Conservation (phyloP, 371 early-diverging fungal genomes). For the Chytridium lagenaria region DNA sequence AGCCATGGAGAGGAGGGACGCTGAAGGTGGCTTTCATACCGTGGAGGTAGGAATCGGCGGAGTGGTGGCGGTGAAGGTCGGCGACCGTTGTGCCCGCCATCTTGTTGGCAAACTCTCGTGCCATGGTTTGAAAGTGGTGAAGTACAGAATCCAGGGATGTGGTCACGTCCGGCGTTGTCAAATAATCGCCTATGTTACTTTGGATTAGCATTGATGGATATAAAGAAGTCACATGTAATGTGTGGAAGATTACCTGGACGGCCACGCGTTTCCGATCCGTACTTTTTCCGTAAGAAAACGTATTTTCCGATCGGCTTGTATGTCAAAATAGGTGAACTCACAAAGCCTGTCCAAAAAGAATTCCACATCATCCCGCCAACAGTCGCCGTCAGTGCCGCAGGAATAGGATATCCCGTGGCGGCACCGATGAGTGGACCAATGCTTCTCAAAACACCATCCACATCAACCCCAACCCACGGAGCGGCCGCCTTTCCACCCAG, state of each 20-base stretch:
- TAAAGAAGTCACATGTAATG: no score
- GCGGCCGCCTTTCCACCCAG: slow-evolving; percentile 26
- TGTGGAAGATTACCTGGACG: slow-evolving; percentile 6
- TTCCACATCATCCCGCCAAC: slow-evolving; percentile 36
- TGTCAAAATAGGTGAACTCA: slow-evolving; percentile 32
- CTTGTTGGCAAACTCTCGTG: slow-evolving; percentile 28
- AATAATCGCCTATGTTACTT: slow-evolving; percentile 30
- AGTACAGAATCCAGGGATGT: slow-evolving; percentile 35
- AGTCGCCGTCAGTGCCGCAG: slow-evolving; percentile 27
- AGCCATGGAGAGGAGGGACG: slow-evolving; percentile 25
- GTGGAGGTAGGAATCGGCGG: slow-evolving; percentile 29
- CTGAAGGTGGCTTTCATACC: slow-evolving; percentile 26
- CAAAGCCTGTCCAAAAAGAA: slow-evolving; percentile 29
- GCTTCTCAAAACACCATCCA: slow-evolving; percentile 29
- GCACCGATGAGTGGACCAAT: slow-evolving; percentile 37
- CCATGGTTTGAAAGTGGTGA: slow-evolving; percentile 38
- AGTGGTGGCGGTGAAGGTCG: slow-evolving; percentile 33
- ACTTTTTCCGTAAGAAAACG: slow-evolving; percentile 37
- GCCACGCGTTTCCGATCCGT: slow-evolving; percentile 22
- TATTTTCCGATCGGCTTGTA: slow-evolving; percentile 34
- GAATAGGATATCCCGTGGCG: slow-evolving; percentile 30
- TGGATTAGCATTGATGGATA: no score
- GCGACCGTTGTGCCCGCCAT: slow-evolving; percentile 14
- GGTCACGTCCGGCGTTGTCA: slow-evolving; percentile 32
- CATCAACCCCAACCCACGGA: slow-evolving; percentile 26